Percentiles rank a stretch among this genome's conserved stretches.
phyloP scores from a whole-genome alignment of 108 stramenopile species.

The Epithemia pelagica region DNA sequence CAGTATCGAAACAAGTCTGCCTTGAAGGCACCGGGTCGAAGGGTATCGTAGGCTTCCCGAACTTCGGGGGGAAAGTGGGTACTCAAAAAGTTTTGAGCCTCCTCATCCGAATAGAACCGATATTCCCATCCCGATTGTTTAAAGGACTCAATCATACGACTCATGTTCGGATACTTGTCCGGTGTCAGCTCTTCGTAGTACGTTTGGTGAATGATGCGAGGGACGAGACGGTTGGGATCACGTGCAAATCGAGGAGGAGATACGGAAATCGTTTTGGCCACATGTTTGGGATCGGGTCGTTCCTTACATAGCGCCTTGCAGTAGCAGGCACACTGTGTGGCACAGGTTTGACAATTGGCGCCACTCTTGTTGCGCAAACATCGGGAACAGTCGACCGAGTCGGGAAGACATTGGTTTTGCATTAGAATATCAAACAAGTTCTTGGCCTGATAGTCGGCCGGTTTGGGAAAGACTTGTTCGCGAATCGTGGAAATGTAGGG shows the following conservation, averaged over 20 bases:
- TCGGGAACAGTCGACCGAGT: slow-evolving; percentile 30
- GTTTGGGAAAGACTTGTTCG: slow-evolving; percentile 36
- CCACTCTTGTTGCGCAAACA: slow-evolving; percentile 66
- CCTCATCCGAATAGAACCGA: slow-evolving; percentile 62
- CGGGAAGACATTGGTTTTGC: slow-evolving; percentile 1
- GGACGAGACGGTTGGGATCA: slow-evolving; percentile 59
- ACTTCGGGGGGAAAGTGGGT: slow-evolving; percentile 71
- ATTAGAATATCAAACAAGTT: slow-evolving; percentile 33
- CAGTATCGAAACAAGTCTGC: slow-evolving; percentile 86
- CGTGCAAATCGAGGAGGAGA: slow-evolving; percentile 46
- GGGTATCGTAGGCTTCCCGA: slow-evolving; percentile 59
- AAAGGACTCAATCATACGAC: slow-evolving; percentile 66
- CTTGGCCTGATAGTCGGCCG: slow-evolving; percentile 24
- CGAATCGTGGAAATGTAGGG: slow-evolving; percentile 65
- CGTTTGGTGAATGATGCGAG: slow-evolving; percentile 76
- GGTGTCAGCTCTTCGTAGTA: slow-evolving; percentile 44
- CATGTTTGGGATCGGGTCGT: slow-evolving; percentile 46
- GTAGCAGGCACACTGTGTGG: slow-evolving; percentile 48
- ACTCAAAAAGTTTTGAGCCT: slow-evolving; percentile 39
- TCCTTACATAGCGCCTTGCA: slow-evolving; percentile 60
- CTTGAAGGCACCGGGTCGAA: slow-evolving; percentile 66
- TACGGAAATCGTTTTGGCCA: slow-evolving; percentile 46
- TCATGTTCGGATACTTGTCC: slow-evolving; percentile 42
- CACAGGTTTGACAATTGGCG: slow-evolving; percentile 43
- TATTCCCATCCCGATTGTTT: slow-evolving; percentile 74